Evolutionary conservation across 306 rosid species (phyloP), one percentile per base, ranked within the genome.

Genomic region (Clitoria ternatea): DNA sequence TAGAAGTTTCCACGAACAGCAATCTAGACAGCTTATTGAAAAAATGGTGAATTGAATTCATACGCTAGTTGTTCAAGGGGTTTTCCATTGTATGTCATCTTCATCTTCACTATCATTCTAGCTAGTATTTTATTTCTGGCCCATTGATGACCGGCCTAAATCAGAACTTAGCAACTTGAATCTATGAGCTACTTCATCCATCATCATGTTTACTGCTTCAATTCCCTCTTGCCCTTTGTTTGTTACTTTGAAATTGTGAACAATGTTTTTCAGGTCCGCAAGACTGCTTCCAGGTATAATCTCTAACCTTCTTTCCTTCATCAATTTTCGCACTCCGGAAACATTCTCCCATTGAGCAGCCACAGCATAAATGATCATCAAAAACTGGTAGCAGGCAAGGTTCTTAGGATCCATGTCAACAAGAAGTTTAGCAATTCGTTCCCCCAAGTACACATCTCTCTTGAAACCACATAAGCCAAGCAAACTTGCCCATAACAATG

Each of bases 261-360:
- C 92, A 56, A 85, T 80, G 23, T 86, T 77, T 42, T 86, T 88
- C 84, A 91, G 65, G 54, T 91, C 96, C 57, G 76, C 72, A 62
- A 91, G 90, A 81, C 72, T 73, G 82, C 87, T 85, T 59, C 96
- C 89, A 0, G 92, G 89, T 72, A 74, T 63, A 14, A 78, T 74
- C 44, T 81, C 84, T 1, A 83, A 10, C 50, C 61, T 33, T 68
- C 47, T 87, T 74, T 77, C 83, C 78, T 80, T 91, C 79, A 88
- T 70, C 73, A 73, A 17, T 14, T 80, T 68, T 78, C 77, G 87
- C n/a, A 88, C 84, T 77, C 50, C 49, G 14, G 78, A 68, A 61
- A 86, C 96, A 71, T 88, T 83, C 62, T 91, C 88, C 96, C 96
- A 86, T 55, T 74, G 84, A 60, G 88, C 84, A 19, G 89, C 89